Base-by-base conservation (phyloP, 2,329 filamentous ascomycete genomes). In the Paracorniculantispora psalliotae region DNA sequence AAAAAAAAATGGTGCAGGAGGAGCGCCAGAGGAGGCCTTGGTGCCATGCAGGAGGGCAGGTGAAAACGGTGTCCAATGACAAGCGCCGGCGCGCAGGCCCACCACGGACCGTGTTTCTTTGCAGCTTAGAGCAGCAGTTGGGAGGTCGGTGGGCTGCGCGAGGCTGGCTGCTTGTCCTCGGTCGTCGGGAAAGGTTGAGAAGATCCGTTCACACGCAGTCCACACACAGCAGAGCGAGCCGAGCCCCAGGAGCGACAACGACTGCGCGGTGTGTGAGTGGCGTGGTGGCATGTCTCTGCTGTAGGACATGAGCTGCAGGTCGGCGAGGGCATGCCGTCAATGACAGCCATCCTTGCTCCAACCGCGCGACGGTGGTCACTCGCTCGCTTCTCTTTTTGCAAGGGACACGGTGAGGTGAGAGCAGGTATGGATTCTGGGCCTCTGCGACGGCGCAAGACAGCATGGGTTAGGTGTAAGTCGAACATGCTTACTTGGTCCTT, bases 1-100 rank as follows among this genome's bases (percentile, higher is more conserved):
- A 26, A 25, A 55, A 55, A 41, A 35, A 23, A 17, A 37, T 52
- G 50, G 12, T 37, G 26, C 49, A 39, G 54, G 54, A 58, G 37
- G 35, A 21, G 44, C 46, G 48, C 49, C 26, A 25, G 41, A 17
- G n/a, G n/a, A n/a, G n/a, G n/a, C n/a, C n/a, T n/a, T n/a, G n/a
- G n/a, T n/a, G n/a, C 53, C 44, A 57, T 49, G 53, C 53, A 49
- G 43, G 23, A 48, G 41, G 50, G 7, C 33, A 51, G 59, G 59
- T 54, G 59, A 55, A 52, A 60, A 57, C 59, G 59, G 59, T 60
- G 59, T 60, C 59, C 59, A 60, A 60, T 60, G 28, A 44, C 35
- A 60, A 46, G 10, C 12, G 25, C n/a, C 3, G 12, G 17, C 8
- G 4, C 3, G 3, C 25, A 4, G 48, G 28, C 25, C 56, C 56